Base-by-base conservation (phyloP, 495 filamentous ascomycete genomes). In the Chaetomidium leptoderma region DNA sequence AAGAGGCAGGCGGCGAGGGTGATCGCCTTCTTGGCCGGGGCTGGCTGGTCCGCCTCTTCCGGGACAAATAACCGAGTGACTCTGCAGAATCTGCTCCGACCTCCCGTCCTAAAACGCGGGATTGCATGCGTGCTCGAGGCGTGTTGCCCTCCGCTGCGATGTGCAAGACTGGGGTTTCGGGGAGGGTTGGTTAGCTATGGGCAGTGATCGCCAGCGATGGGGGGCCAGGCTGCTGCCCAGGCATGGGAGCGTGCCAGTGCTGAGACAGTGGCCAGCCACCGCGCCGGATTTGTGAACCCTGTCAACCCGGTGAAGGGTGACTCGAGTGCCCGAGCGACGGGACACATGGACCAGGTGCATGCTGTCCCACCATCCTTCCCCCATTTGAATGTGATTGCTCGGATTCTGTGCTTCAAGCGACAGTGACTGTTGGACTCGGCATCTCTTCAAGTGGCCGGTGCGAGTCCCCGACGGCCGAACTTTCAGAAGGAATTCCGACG, bases 291-390 rank as follows among this genome's bases (percentile, higher is more conserved):
- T 29, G 23, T 29, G 35, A 24, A 50, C 47, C 32, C 30, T 36
- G 47, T 50, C 47, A 36, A 36, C 8, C 47, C 32, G 47, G 47
- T 21, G 47, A 50, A 29, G n/a, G n/a, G 8, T 23, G 46, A 19
- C 29, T 33, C 9, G 11, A 49, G 14, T 33, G 46, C 14, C 29
- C 14, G 17, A 35, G 24, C 36, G 35, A 29, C n/a, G n/a, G n/a
- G n/a, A n/a, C 23, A 29, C 23, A 16, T 39, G 49, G 16, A 29
- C 14, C 49, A 14, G 33, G 23, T 8, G 32, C 49, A 40, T 27
- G 35, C 4, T 53, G 35, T 40, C 49, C 35, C 13, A 52, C 32
- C 13, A 53, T 17, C 36, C 33, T 10, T 37, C 23, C 23, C 49
- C 17, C 16, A 4, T 40, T 8, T n/a, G 17, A 13, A 53, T 40